Evolutionary conservation across 257 asterid species (phyloP), one percentile per base, ranked within the genome.

Genomic region (Solanum pennellii): DNA sequence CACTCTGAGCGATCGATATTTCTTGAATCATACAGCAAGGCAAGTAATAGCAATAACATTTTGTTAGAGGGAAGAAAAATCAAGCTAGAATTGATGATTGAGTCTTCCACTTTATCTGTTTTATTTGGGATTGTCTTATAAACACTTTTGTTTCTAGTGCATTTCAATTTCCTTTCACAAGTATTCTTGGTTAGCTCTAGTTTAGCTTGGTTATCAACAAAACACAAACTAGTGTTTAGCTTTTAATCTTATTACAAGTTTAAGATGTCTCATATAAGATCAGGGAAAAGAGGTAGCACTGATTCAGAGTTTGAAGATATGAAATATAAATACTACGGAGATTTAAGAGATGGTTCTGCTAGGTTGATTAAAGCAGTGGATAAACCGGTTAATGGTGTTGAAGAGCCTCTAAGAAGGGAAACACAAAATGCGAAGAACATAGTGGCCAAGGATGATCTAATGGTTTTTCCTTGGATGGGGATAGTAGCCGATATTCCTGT

Each of bases 381-480:
- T 76, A 88, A 87, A 44, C 47, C 68, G 31, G 82, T 82, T 31
- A 29, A 82, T 82, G 66, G 69, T 82, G 37, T 6, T 37, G 39
- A 37, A 37, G 39, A 5, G 39, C 7, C 39, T 37, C 39, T 37
- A 7, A 37, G 39, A 37, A 37, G 39, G 39, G 39, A 37, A 37
- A 37, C 39, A 37, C 39, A 37, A 37, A 37, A 37, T 37, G 39
- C 39, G 1, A 6, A 37, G 39, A 37, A 37, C 7, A 37, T 1
- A 37, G 13, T 49, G 31, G 47, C 31, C 69, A 74, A 85, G 60
- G 87, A 93, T 39, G 93, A 93, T 89, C 84, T 87, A n/a, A 89
- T 90, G 76, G 94, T 93, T 29, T 92, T 93, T 90, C 96, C 95
- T 49, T 94, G 94, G 94, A 88, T 88, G 91, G 96, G 92, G 11